Conservation (phyloP, 2,329 filamentous ascomycete species). For the Blumeriella jaapii region DNA sequence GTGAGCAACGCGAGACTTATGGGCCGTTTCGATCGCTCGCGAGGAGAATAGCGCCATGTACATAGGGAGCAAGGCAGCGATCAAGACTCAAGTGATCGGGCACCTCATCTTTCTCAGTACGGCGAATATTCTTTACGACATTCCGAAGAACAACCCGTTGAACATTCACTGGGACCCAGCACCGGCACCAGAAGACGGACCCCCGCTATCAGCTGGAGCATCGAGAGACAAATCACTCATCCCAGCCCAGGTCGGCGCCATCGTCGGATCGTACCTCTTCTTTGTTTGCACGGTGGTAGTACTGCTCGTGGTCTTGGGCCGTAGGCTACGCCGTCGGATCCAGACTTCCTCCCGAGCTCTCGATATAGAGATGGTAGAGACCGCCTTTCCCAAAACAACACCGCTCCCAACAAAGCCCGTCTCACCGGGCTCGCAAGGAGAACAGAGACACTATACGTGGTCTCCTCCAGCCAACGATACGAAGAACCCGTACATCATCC, state of each 20-base stretch:
- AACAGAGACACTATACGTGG: constrained; percentile 36
- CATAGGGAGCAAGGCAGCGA: constrained; percentile 13
- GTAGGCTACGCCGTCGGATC: constrained; percentile 35
- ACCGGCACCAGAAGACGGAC: constrained; percentile 47
- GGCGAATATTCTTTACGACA: constrained; percentile 14
- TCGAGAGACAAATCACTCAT: constrained; percentile 53
- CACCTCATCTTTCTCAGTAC: constrained; percentile 14
- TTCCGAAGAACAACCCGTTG: constrained; percentile 16
- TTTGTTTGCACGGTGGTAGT: constrained; percentile 64
- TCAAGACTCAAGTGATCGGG: constrained; percentile 13
- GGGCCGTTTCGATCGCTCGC: constrained; percentile 10
- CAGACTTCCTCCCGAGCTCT: constrained; percentile 12
- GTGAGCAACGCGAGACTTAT: constrained; percentile 10
- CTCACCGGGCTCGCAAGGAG: constrained; percentile 22
- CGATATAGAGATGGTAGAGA: constrained; percentile 31
- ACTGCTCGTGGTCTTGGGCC: constrained; percentile 48
- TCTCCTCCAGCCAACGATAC: constrained; percentile 33
- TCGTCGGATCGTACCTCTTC: constrained; percentile 73
- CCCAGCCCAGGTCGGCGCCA: constrained; percentile 71
- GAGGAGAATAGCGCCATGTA: constrained; percentile 17
- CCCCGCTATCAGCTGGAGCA: constrained; percentile 45
- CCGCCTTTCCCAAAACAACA: constrained; percentile 30
- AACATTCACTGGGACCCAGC: constrained; percentile 42
- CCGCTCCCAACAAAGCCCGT: constrained; percentile 4
- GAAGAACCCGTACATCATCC: constrained; percentile 34